Base-by-base conservation (phyloP, 345 rosid genomes). In the Sisymbrium irio region DNA sequence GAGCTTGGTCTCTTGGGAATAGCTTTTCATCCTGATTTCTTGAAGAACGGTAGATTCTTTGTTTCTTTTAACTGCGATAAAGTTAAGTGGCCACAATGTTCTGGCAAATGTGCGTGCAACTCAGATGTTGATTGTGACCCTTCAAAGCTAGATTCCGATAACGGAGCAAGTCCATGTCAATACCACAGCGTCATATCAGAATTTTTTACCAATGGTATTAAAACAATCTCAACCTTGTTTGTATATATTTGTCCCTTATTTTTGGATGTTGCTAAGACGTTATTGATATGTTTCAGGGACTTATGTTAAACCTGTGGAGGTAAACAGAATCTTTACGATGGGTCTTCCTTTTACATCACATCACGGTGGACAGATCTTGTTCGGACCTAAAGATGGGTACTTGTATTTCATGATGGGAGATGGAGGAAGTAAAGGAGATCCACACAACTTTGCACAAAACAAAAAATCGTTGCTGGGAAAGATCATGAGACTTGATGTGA, bases 101-200 rank as follows among this genome's bases (percentile, higher is more conserved):
- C 89, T 0, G 95, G 95, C 20, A 84, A 85, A 82, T 92, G 96
- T 67, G 82, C 96, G 0, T 88, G 98, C 68, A 92, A 92, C 79
- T 85, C 92, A 3, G 87, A 87, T 61, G 81, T 87, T 71, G 78
- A 84, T 18, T 92, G 98, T 82, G 93, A 92, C 78, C 98, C 98
- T 74, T 77, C 91, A 54, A 83, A 84, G 77, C 87, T 88, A 53
- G 59, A 67, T 54, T 12, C 79, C 15, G 94, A 88, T 37, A 62
- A 75, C 42, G 94, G 92, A 39, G 82, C 83, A 10, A 77, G 41
- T 59, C 96, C 96, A 14, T 89, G 97, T 77, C 92, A 88, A 69
- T 87, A 69, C 80, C 96, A 88, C 13, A 82, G 79, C 54, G 92
- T 88, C 60, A 70, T 89, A 17, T 89, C 90, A 56, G 91, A 92